phyloP scores from a whole-genome alignment of 805 yeast species.

The Zygosaccharomyces kombuchaensis region DNA sequence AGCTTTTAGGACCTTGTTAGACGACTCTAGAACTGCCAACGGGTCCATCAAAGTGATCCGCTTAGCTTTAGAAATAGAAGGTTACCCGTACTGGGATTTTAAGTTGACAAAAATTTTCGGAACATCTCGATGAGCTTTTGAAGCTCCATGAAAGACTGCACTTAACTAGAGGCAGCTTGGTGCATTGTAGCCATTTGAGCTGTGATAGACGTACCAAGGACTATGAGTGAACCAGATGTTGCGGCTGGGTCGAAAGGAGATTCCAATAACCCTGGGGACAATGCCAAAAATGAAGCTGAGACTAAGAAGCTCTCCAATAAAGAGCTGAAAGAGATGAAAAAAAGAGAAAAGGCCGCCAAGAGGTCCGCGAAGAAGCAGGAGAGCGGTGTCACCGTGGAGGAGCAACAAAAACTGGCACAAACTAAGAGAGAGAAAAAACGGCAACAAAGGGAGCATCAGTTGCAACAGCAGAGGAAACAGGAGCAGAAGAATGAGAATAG shows the following conservation, averaged over 20 bases:
- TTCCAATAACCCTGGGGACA: slow-evolving; percentile 1
- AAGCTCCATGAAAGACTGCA: neutral
- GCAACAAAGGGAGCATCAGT: slow-evolving; percentile 42
- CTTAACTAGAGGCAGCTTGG: neutral
- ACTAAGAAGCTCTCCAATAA: slow-evolving; percentile 55
- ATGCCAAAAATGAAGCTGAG: slow-evolving; percentile 9
- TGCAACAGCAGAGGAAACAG: slow-evolving; percentile 47
- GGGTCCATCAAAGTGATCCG: neutral
- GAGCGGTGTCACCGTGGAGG: slow-evolving; percentile 47
- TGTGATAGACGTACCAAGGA: neutral
- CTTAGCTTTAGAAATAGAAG: neutral
- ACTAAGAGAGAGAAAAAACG: slow-evolving; percentile 42
- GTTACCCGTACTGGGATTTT: slow-evolving; percentile 1
- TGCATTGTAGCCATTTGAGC: neutral
- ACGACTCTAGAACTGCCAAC: neutral
- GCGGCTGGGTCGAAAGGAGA: slow-evolving; percentile 4
- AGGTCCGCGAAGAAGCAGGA: slow-evolving; percentile 83
- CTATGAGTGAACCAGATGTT: slow-evolving; percentile 1
- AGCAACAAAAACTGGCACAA: slow-evolving; percentile 38
- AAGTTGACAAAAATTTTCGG: slow-evolving; percentile 4
- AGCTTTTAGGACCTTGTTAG: too few relatives aligned
- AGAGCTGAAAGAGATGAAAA: slow-evolving; percentile 82
- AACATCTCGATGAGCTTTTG: slow-evolving; percentile 3
- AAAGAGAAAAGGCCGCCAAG: slow-evolving; percentile 86
- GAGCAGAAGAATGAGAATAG: slow-evolving; percentile 51